Conservation (phyloP, 2,329 filamentous ascomycete genomes). For the Aureobasidium sp. region DNA sequence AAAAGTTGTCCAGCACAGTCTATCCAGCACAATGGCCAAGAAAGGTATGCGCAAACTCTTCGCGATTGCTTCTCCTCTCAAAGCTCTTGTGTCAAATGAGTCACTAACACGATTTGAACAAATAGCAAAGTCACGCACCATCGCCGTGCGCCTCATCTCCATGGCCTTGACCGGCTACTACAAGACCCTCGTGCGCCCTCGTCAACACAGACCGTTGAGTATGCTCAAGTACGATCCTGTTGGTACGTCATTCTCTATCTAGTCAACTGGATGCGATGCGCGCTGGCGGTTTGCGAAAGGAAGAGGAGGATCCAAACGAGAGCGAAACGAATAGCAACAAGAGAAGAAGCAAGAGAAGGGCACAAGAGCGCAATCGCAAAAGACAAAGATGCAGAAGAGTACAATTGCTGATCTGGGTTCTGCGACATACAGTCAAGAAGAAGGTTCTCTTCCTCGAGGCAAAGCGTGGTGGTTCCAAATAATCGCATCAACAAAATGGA, state of each 20-base stretch:
- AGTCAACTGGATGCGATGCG: background rate
- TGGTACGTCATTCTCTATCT: conserved; percentile 51
- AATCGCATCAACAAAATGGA: background rate
- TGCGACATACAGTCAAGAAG: conserved; percentile 64
- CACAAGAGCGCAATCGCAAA: background rate
- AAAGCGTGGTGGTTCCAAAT: conserved; percentile 42
- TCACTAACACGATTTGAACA: background rate
- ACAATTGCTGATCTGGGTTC: background rate
- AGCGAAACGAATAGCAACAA: background rate
- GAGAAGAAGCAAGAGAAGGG: background rate
- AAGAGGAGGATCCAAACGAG: background rate
- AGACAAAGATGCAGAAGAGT: background rate
- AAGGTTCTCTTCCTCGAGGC: conserved; percentile 93
- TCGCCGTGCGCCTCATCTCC: conserved; percentile 88
- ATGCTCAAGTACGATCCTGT: conserved; percentile 99
- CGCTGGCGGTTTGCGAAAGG: background rate
- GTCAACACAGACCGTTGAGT: conserved; percentile 75
- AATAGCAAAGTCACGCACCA: conserved; percentile 80
- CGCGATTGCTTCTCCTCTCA: background rate
- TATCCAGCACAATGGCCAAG: conserved; percentile 21
- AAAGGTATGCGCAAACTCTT: conserved; percentile 23
- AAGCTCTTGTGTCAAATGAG: background rate
- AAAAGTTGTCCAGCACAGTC: background rate
- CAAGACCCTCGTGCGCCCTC: conserved; percentile 79
- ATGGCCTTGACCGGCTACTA: conserved; percentile 99